Base-by-base conservation (phyloP, 345 rosid genomes). In the Sisymbrium irio region DNA sequence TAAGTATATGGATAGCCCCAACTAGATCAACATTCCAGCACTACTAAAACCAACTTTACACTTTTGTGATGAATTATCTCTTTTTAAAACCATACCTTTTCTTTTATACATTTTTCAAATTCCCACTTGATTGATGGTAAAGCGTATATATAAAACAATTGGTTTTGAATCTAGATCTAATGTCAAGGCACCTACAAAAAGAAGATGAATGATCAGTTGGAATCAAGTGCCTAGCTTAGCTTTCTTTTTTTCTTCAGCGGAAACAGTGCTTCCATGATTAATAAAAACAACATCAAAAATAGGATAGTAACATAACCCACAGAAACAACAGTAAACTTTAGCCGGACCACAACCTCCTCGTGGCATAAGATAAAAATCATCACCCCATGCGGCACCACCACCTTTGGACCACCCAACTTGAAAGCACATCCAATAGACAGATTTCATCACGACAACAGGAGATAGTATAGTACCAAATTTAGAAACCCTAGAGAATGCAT, bases 371-470 rank as follows among this genome's bases (percentile, higher is more conserved):
- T 56, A 71, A 28, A 28, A 47, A 74, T 67, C 73, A 74, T 74
- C 68, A 67, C 68, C 36, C 14, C 68, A 67, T 67, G 78, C 78
- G 44, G 39, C 53, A 47, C 39, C 10, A 47, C 39, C 10, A 39
- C 12, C 78, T 59, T 30, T 67, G 78, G 68, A 74, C 78, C 78
- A 74, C 68, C 64, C 54, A 59, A 14, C 4, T 40, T 66, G 17
- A 56, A 6, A 36, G 37, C 45, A 49, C 62, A 58, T 47, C 42
- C 72, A 33, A 33, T 17, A 55, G 10, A 32, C 17, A 33, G 4
- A 42, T 42, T 42, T 65, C 5, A 8, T 12, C 65, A 64, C 30
- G 47, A 72, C 56, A 63, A 22, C 30, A 30, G 25, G 41, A 45
- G 45, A 33, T 10, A 22, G 14, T 17, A 44, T 53, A 41, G 33